A percentile compares a stretch with the other conserved stretches of the same genome.
Conservation (phyloP, 495 filamentous ascomycete genomes). For the Podospora conica region DNA sequence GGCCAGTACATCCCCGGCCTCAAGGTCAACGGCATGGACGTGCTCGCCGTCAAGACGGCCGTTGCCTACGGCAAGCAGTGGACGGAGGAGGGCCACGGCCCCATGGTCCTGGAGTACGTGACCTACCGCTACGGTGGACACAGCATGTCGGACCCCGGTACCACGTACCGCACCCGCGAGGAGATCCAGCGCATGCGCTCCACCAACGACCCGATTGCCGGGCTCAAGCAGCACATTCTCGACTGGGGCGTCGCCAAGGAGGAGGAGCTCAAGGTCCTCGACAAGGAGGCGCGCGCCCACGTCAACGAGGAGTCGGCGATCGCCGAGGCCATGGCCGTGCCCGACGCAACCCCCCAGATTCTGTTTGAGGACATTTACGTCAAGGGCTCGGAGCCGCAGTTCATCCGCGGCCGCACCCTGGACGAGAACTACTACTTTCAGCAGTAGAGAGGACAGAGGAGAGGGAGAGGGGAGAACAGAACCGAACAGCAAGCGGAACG, state of each 20-base stretch:
- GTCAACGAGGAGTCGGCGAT: constrained; percentile 87
- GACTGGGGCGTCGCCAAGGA: constrained; percentile 90
- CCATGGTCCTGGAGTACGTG: constrained; percentile 95
- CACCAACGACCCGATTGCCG: constrained; percentile 96
- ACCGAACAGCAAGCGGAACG: no score
- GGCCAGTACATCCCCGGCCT: constrained; percentile 99
- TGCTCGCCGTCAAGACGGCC: constrained; percentile 94
- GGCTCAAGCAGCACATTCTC: constrained; percentile 93
- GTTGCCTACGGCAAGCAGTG: constrained; percentile 87
- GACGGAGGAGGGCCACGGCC: constrained; percentile 73
- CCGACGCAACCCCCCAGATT: constrained; percentile 69
- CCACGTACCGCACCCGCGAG: constrained; percentile 97
- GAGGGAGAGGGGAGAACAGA: not conserved
- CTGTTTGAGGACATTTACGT: constrained; percentile 98
- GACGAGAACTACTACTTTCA: constrained; percentile 90
- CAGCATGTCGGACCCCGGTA: constrained; percentile 98
- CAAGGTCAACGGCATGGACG: constrained; percentile 99
- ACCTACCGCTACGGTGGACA: constrained; percentile 99
- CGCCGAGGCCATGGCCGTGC: constrained; percentile 78
- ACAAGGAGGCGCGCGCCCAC: constrained; percentile 78
- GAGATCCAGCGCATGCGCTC: constrained; percentile 99
- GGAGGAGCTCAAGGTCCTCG: constrained; percentile 93
- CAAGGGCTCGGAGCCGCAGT: constrained; percentile 79
- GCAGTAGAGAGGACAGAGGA: constrained; percentile 5
- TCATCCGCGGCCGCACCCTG: constrained; percentile 79